These are phyloP conservation scores for Stemphylium lycopersici DNA, from an alignment of 2,329 filamentous ascomycete species.

Conservation along the genomic window DNA sequence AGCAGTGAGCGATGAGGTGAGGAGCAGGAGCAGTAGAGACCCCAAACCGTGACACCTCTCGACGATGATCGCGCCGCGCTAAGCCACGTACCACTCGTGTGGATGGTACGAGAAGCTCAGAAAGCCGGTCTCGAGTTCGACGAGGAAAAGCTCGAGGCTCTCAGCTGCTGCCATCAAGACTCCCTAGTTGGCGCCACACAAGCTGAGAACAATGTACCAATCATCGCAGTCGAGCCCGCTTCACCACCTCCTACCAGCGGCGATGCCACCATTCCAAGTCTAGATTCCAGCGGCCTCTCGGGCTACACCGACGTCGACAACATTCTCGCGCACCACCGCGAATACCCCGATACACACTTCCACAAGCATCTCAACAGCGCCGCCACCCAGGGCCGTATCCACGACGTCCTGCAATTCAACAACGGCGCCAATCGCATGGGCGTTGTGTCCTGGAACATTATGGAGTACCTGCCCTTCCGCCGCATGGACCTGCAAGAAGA, in stretches of 20 bases:
- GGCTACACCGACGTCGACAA: slow-evolving; percentile 25
- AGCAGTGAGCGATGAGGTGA: too few relatives aligned
- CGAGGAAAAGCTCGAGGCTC: slow-evolving; percentile 67
- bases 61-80: slow-evolving; percentile 63
- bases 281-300: background rate
- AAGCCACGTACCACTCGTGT: slow-evolving; percentile 71
- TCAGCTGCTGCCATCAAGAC: slow-evolving; percentile 65
- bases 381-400: slow-evolving; percentile 61
- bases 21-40: too few relatives aligned
- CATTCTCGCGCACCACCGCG: slow-evolving; percentile 20
- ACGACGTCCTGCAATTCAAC: slow-evolving; percentile 72
- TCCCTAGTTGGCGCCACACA: slow-evolving; percentile 3
- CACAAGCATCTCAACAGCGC: slow-evolving; percentile 65
- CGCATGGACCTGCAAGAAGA: slow-evolving; percentile 78
- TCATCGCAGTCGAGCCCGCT: slow-evolving; percentile 42
- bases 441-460: slow-evolving; percentile 73
- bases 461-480: slow-evolving; percentile 83
- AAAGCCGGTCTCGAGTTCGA: slow-evolving; percentile 75
- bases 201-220: slow-evolving; percentile 28
- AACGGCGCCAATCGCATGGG: slow-evolving; percentile 62
- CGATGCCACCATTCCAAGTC: background rate
- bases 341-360: slow-evolving; percentile 53
- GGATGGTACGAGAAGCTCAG: slow-evolving; percentile 71
- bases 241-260: slow-evolving; percentile 22
- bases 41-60: slow-evolving; percentile 28